These are phyloP conservation scores for Tetradesmus obliquus DNA, from an alignment of 139 green algal species.

Conservation along the genomic window DNA sequence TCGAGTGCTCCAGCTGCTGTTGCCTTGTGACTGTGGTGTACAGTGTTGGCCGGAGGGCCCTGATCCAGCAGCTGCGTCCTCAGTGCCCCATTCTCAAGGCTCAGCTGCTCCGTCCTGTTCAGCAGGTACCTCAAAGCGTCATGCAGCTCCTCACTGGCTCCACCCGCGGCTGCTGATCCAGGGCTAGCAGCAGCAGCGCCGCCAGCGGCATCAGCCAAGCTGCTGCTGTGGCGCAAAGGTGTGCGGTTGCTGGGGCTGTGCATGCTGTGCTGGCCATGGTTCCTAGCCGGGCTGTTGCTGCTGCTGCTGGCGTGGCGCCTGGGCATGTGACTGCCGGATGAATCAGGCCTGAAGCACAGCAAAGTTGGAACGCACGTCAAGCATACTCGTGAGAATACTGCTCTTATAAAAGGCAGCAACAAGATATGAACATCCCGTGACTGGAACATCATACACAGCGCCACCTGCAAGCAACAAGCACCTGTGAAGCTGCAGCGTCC, in stretches of 20 bases:
- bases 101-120: conserved; percentile 1
- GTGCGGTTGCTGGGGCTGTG: background rate
- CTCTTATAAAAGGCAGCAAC: background rate
- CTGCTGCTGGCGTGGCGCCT: conserved; percentile 1
- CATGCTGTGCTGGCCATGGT: background rate
- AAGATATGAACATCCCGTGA: background rate
- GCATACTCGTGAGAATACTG: background rate
- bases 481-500: too few species aligned
- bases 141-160: background rate
- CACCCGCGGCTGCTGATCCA: background rate
- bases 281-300: background rate
- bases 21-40: background rate
- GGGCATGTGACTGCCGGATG: background rate
- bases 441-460: background rate
- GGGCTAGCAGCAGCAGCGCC: background rate
- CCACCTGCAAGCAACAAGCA: background rate
- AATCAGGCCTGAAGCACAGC: background rate
- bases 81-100: conserved; percentile 6
- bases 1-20: background rate
- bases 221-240: background rate
- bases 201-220: background rate
- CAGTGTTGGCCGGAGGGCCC: background rate
- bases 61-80: background rate
- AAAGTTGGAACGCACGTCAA: background rate
- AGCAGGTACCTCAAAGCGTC: conserved; percentile 25